These are phyloP conservation scores for Lasiodiplodia hormozganensis DNA, from an alignment of 2,329 filamentous ascomycete genomes.

Conservation along the genomic window DNA sequence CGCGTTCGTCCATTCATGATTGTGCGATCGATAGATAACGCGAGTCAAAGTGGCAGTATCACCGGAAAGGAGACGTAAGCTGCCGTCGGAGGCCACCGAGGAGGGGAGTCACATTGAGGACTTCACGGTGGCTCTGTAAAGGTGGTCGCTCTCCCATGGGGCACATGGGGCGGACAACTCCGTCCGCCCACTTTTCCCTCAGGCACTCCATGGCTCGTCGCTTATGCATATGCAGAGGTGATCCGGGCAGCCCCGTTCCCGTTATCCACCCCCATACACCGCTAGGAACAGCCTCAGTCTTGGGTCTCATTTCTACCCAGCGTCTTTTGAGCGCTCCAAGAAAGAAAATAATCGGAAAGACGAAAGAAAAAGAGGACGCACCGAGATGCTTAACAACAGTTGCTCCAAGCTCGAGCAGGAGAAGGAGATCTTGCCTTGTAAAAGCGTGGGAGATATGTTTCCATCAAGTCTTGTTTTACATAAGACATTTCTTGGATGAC, in stretches of 20 bases:
- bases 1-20: neutral
- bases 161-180: neutral
- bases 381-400: neutral
- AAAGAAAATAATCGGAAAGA: neutral
- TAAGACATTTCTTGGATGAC: neutral
- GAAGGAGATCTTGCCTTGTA: neutral
- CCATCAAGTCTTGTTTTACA: constrained; percentile 17
- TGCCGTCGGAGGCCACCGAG: neutral
- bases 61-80: neutral
- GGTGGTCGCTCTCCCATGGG: neutral
- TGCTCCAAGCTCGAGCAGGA: neutral
- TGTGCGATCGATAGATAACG: neutral
- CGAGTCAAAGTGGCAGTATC: neutral
- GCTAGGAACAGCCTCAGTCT: neutral
- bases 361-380: neutral
- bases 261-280: neutral
- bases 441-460: neutral
- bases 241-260: constrained; percentile 8
- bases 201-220: neutral
- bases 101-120: neutral
- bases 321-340: neutral
- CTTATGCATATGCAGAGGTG: constrained; percentile 18
- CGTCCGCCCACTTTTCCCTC: neutral
- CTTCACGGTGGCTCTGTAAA: neutral
- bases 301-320: neutral